Conservation (phyloP, 768 basidiomycete genomes). For the Hemileccinum impolitum region DNA sequence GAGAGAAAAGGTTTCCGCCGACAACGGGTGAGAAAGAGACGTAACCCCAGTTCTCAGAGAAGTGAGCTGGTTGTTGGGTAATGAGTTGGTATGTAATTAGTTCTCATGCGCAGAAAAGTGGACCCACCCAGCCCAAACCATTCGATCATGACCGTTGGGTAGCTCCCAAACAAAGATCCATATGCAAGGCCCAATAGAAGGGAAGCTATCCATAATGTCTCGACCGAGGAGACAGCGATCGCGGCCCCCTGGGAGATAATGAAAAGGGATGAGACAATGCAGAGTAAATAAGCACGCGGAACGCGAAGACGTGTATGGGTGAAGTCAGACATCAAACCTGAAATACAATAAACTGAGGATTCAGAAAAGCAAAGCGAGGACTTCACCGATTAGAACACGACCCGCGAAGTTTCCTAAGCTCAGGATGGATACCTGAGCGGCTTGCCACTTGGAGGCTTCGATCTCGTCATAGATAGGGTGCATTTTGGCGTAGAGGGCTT, state of each 20-base stretch:
- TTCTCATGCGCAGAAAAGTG: not conserved
- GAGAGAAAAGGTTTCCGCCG: slow-evolving; percentile 80
- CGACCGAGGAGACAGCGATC: slow-evolving; percentile 51
- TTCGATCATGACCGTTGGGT: slow-evolving; percentile 76
- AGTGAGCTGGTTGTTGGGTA: slow-evolving; percentile 45
- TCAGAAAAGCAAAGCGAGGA: not conserved
- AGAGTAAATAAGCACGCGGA: slow-evolving; percentile 69
- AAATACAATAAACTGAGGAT: not conserved
- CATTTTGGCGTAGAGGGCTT: slow-evolving; percentile 59
- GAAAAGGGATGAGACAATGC: slow-evolving; percentile 63
- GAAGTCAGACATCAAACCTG: slow-evolving; percentile 70
- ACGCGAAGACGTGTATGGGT: slow-evolving; percentile 51
- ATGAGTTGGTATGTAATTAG: not conserved
- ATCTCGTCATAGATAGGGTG: slow-evolving; percentile 66
- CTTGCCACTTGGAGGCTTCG: slow-evolving; percentile 72
- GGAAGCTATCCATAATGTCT: slow-evolving; percentile 56
- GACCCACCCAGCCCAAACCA: slow-evolving; percentile 85
- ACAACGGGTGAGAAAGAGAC: slow-evolving; percentile 69
- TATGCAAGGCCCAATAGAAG: slow-evolving; percentile 47
- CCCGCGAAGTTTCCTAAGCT: slow-evolving; percentile 81
- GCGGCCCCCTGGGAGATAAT: slow-evolving; percentile 69
- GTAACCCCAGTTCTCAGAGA: slow-evolving; percentile 86
- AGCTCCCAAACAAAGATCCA: slow-evolving; percentile 68
- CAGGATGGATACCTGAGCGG: slow-evolving; percentile 78
- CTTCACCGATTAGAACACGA: slow-evolving; percentile 67